These are phyloP conservation scores for Leishmania arabica DNA, from an alignment of 208 protist genomes.

Conservation along the genomic window DNA sequence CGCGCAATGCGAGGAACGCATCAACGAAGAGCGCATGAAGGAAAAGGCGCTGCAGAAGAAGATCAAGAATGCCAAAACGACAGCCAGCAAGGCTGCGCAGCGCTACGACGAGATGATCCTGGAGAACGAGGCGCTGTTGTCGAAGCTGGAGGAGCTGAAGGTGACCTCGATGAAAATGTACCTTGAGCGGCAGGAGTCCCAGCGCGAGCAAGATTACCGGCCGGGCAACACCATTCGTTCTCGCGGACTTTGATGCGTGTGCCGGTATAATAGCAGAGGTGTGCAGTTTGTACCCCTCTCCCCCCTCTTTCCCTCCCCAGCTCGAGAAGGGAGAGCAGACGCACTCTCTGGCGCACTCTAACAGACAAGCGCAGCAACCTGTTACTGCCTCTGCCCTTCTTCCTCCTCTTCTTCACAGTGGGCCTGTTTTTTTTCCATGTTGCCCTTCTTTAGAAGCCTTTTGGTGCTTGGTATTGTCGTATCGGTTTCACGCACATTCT, in stretches of 20 bases:
- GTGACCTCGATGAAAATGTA: conserved; percentile 91
- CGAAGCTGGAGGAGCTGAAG: conserved; percentile 91
- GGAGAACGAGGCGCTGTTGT: conserved; percentile 85
- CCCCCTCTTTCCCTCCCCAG: background rate
- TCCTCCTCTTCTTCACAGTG: background rate
- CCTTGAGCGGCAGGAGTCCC: conserved; percentile 83
- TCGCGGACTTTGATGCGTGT: conserved; percentile 42
- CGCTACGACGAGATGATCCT: conserved; percentile 93
- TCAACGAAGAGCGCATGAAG: conserved; percentile 81
- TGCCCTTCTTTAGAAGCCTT: background rate
- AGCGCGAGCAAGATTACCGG: conserved; percentile 71
- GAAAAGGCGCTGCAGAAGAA: conserved; percentile 86
- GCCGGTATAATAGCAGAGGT: background rate
- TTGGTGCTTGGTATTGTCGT: background rate
- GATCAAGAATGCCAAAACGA: conserved; percentile 81
- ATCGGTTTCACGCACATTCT: background rate
- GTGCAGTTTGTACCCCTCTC: background rate
- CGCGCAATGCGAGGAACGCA: conserved; percentile 77
- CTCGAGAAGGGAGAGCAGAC: background rate
- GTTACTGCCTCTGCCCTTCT: background rate
- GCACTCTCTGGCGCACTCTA: background rate
- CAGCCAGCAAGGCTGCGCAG: conserved; percentile 82
- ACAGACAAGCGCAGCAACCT: background rate
- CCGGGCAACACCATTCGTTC: conserved; percentile 46
- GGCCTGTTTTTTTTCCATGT: background rate